Base-by-base conservation (phyloP, 768 basidiomycete species). In the Porpolomopsis calyptriformis region DNA sequence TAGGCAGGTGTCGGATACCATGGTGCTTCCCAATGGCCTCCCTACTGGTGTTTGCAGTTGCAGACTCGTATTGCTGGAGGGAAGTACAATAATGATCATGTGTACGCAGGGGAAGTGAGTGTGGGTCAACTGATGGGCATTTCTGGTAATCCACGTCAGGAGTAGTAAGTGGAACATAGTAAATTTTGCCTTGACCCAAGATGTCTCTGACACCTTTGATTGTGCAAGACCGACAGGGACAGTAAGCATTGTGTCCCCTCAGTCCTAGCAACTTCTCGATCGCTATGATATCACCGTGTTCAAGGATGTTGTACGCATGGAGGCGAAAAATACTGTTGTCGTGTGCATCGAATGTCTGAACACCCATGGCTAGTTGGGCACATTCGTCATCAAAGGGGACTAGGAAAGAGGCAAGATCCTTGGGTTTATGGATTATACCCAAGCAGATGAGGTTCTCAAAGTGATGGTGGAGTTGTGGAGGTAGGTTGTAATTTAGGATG, bases 361-460 rank as follows among this genome's bases (percentile, higher is more conserved):
- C 58, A 2, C 72, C 73, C n/a, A 46, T 11, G 0, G 59, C 62
- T 0, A 73, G 61, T 10, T 55, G 40, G 0, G 63, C 22, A 4
- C 65, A 49, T 46, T 75, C 72, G 12, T 68, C 48, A 1, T 69
- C 50, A 2, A 70, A 45, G 0, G 72, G 73, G 41, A 53, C 64
- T 0, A 68, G 53, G 43, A 73, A 76, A 0, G 73, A 75, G 37
- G 64, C 63, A 1, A 65, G 29, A 46, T 73, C 67, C 16, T 61
- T 55, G 0, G 73, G 68, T 36, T 67, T 66, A n/a, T 65, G 63
- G 38, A 76, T 70, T 40, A 72, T 57, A 9, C 69, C 68, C 10
- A 72, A 35, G 20, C 58, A 60, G 2, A 76, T 43, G 4, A 72
- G 53, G 35, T 72, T 43, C 4, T 61, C 46, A 4, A 63, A 43